Evolutionary conservation across 495 filamentous ascomycete species (phyloP).

Genomic region (Viridothelium virens): DNA sequence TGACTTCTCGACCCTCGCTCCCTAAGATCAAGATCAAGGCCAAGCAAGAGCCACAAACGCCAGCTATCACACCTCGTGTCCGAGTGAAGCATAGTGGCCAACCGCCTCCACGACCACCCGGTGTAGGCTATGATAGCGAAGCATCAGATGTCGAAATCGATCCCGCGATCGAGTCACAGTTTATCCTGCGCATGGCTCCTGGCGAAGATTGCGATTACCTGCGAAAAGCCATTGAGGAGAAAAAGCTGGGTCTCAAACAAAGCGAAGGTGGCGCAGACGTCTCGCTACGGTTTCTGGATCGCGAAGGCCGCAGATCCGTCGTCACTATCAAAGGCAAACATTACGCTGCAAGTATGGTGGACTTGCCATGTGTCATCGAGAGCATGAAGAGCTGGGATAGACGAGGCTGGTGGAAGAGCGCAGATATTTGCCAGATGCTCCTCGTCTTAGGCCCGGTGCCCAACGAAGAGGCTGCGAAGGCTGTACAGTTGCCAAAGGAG

Average conservation of each 20-base stretch:
- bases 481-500: conserved; percentile 54
- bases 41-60: conserved; percentile 13
- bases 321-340: conserved; percentile 56
- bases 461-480: conserved; percentile 65
- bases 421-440: conserved; percentile 93
- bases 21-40: conserved; percentile 20
- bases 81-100: conserved; percentile 54
- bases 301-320: conserved; percentile 64
- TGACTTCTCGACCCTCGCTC: conserved; percentile 2
- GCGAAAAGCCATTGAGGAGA: conserved; percentile 59
- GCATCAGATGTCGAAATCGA: conserved; percentile 82
- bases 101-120: conserved; percentile 53
- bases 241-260: conserved; percentile 57
- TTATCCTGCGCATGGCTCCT: conserved; percentile 80
- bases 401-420: conserved; percentile 83
- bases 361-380: conserved; percentile 86
- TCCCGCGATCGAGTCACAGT: conserved; percentile 77
- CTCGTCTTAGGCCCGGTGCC: conserved; percentile 64
- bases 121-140: conserved; percentile 95
- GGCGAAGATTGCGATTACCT: conserved; percentile 80
- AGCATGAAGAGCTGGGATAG: conserved; percentile 95
- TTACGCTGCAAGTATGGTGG: conserved; percentile 77
- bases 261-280: conserved; percentile 61
- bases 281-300: conserved; percentile 67
- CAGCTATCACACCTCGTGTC: conserved; percentile 34